Evolutionary conservation across 208 protist species (phyloP).

Genomic region (Trypanosoma scelopori): DNA sequence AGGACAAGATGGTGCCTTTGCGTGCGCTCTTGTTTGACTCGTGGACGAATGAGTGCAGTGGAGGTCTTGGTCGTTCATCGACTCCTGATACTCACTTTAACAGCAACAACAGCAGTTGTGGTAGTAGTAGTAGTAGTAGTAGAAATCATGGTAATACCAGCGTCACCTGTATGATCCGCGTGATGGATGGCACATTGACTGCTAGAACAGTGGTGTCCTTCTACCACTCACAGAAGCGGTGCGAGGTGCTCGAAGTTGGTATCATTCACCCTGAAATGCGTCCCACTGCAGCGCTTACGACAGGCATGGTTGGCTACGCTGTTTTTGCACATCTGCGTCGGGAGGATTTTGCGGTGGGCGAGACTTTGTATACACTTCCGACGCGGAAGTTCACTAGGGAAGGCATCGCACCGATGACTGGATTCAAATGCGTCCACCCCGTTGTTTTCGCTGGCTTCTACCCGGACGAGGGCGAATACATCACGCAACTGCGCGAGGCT

Average conservation of each 20-base stretch:
- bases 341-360: constrained; percentile 93
- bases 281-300: constrained; percentile 68
- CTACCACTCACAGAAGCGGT: constrained; percentile 52
- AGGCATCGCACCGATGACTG: constrained; percentile 20
- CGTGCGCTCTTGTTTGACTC: constrained; percentile 96
- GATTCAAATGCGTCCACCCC: constrained; percentile 81
- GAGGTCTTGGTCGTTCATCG: constrained; percentile 60
- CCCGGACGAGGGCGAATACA: constrained; percentile 86
- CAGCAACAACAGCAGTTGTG: background rate
- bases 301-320: constrained; percentile 97
- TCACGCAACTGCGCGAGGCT: constrained; percentile 86
- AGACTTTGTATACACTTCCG: constrained; percentile 90
- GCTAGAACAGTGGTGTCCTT: constrained; percentile 67
- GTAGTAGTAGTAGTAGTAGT: constrained; percentile 12
- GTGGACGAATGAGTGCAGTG: constrained; percentile 92
- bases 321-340: constrained; percentile 77
- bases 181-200: constrained; percentile 91
- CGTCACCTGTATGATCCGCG: constrained; percentile 82
- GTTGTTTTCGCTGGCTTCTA: constrained; percentile 97
- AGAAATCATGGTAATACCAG: constrained; percentile 26
- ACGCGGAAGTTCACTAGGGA: constrained; percentile 53
- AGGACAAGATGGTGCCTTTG: constrained; percentile 72
- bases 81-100: background rate
- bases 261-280: constrained; percentile 93
- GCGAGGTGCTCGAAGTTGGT: constrained; percentile 93